Evolutionary conservation across 768 basidiomycete genomes (phyloP), one percentile per base, ranked within the genome.

Genomic region (Kwoniella botswanensis): DNA sequence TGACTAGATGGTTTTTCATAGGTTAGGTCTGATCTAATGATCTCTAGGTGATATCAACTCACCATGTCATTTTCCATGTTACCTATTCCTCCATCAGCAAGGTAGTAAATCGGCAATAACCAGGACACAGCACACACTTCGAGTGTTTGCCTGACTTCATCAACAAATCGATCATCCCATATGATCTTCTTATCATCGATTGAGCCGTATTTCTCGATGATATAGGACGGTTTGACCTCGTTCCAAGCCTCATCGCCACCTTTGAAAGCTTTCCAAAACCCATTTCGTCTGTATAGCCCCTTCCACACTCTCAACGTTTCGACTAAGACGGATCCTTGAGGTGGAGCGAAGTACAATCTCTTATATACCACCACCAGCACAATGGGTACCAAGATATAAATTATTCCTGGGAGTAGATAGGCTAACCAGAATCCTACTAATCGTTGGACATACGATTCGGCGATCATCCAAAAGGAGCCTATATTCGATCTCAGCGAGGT

Each of bases 141-240:
- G 50, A 82, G 53, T 3, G 82, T 55, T 44, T 81, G 71, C 44
- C 72, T 69, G 57, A 84, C 58, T 66, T 84, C 83, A 41, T 79
- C 78, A n/a, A 83, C 81, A 46, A 83, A 83, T 21, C 73, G 70
- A 65, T 83, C 82, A 70, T 83, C 82, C 81, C 79, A 82, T 60
- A 71, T 68, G 18, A 69, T 64, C 46, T 71, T 74, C 64, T 62
- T 63, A 15, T 57, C 26, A 55, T 82, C 79, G 41, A 72, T 15
- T 0, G 60, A 13, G 3, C 65, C 74, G 21, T 66, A 71, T 7
- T 22, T 54, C 52, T 46, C 68, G 3, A 24, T 44, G 21, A 75
- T 75, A 56, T 44, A 43, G 18, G 73, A 74, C 2, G 82, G 82
- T 63, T 82, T 82, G 67, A 77, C 79, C 3, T 44, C 42, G 55